A percentile compares a stretch with the other conserved stretches of the same genome.
phyloP scores from a whole-genome alignment of 2,329 filamentous ascomycete genomes.

The Sporothrix phasma region DNA sequence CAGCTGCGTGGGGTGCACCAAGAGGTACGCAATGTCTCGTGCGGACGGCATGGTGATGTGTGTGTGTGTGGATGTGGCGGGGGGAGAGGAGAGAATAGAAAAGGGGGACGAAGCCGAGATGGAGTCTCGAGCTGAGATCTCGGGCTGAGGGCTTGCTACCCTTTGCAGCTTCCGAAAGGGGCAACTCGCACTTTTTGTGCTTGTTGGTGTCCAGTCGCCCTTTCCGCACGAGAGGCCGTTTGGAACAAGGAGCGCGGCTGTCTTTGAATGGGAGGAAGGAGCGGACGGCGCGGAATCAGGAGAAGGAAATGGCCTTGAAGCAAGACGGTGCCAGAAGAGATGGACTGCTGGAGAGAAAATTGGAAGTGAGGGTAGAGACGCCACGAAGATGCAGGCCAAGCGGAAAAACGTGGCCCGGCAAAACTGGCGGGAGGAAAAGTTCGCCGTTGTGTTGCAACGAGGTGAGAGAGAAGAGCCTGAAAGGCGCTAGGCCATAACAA shows the following conservation, averaged over 20 bases:
- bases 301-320: not conserved
- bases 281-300: not conserved
- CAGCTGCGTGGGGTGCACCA: constrained; percentile 66
- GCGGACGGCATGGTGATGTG: constrained; percentile 42
- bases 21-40: constrained; percentile 54
- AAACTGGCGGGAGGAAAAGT: constrained; percentile 3
- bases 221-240: not conserved
- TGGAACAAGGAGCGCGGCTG: not conserved
- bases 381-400: not conserved
- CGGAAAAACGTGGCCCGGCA: constrained; percentile 7
- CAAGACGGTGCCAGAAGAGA: not conserved
- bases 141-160: not conserved
- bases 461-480: not conserved
- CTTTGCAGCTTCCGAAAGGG: not conserved
- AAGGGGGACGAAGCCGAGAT: not conserved
- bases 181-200: constrained; percentile 1
- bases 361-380: not conserved
- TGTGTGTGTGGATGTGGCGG: constrained; percentile 20
- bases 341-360: not conserved
- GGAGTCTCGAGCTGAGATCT: not conserved
- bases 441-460: not conserved
- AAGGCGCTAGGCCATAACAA: not conserved
- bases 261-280: not conserved
- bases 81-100: not conserved
- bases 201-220: not conserved